phyloP scores from a whole-genome alignment of 495 filamentous ascomycete species.

The Venustampulla echinocandica region DNA sequence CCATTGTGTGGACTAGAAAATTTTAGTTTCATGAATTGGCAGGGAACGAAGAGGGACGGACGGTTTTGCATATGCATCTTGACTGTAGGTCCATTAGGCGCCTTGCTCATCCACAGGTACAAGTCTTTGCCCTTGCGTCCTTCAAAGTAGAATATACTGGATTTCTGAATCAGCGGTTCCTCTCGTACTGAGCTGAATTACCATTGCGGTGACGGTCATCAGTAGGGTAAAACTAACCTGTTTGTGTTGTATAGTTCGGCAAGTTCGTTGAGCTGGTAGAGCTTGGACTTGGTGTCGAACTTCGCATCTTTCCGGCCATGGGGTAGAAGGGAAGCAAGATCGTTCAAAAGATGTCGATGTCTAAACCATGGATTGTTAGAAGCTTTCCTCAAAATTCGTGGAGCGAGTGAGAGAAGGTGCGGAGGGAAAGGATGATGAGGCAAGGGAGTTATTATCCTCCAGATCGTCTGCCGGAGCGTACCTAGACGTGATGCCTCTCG shows the following conservation, averaged over 20 bases:
- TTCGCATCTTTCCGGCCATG: slow-evolving; percentile 93
- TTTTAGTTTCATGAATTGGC: slow-evolving; percentile 18
- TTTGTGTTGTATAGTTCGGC: slow-evolving; percentile 99
- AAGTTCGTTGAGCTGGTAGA: slow-evolving; percentile 88
- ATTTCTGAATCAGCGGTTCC: too few relatives aligned
- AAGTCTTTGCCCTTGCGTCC: slow-evolving; percentile 90
- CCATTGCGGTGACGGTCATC: too few relatives aligned
- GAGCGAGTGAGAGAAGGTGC: too few relatives aligned
- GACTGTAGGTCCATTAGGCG: slow-evolving; percentile 89
- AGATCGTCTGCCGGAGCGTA: slow-evolving; percentile 30
- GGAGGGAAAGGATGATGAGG: too few relatives aligned
- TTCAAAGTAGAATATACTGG: slow-evolving; percentile 94
- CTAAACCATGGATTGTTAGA: slow-evolving; percentile 39
- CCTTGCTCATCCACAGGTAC: slow-evolving; percentile 88
- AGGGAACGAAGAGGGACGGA: slow-evolving; percentile 11
- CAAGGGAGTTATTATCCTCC: neutral
- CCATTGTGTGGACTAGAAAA: slow-evolving; percentile 75
- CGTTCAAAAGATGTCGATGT: slow-evolving; percentile 87
- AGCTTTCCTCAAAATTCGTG: too few relatives aligned
- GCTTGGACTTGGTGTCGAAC: slow-evolving; percentile 90
- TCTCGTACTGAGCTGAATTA: too few relatives aligned
- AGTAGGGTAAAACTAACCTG: too few relatives aligned
- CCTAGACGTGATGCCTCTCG: slow-evolving; percentile 83
- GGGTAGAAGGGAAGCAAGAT: slow-evolving; percentile 80
- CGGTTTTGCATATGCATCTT: slow-evolving; percentile 73